Percentiles rank a stretch among this genome's conserved stretches.
phyloP scores from a whole-genome alignment of 768 basidiomycete genomes.

The Tephrocybe sp. region DNA sequence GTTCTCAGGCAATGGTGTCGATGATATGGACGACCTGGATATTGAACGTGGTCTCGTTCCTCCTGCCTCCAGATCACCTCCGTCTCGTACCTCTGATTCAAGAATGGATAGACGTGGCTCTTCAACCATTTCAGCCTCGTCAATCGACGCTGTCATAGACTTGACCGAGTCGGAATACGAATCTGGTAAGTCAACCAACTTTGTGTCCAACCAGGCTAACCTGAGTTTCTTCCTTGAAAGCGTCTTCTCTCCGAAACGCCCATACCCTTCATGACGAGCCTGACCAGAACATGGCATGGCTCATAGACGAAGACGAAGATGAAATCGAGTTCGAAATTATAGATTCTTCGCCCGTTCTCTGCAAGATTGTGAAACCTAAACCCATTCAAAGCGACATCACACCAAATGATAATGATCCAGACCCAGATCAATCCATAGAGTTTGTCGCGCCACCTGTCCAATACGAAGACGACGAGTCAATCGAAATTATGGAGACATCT shows the following conservation, averaged over 20 bases:
- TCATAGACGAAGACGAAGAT: conserved; percentile 66
- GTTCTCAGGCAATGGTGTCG: conserved; percentile 43
- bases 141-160: conserved; percentile 12
- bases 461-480: conserved; percentile 20
- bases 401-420: background rate
- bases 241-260: background rate
- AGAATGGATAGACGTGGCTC: background rate
- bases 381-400: background rate
- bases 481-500: conserved; percentile 19
- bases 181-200: conserved; percentile 1
- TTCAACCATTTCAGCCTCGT: background rate
- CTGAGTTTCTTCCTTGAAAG: background rate
- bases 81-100: conserved; percentile 3
- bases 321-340: conserved; percentile 56
- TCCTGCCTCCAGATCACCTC: conserved; percentile 3
- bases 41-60: conserved; percentile 44
- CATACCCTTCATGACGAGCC: conserved; percentile 10
- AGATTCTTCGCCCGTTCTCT: conserved; percentile 46
- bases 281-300: conserved; percentile 58
- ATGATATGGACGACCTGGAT: conserved; percentile 58
- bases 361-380: conserved; percentile 4
- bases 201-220: background rate
- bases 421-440: conserved; percentile 24
- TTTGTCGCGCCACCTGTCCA: conserved; percentile 6
- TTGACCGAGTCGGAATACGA: conserved; percentile 11